Percentiles rank a stretch among this genome's conserved stretches.
phyloP scores from a whole-genome alignment of 106 monocot genomes.

The Acanthochlamys bracteata region DNA sequence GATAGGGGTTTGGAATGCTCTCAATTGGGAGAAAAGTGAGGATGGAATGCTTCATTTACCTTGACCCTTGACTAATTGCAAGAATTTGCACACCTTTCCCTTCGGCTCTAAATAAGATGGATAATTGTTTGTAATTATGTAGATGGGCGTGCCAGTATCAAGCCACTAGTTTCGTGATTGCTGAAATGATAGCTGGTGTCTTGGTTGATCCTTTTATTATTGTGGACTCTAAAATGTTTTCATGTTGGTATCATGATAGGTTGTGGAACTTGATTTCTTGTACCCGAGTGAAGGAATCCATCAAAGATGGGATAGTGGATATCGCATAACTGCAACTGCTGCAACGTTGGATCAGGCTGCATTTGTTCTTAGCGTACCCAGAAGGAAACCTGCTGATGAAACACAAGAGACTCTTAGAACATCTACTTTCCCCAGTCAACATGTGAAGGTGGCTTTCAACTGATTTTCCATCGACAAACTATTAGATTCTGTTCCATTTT shows the following conservation, averaged over 20 bases:
- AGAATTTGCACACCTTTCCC: too few species aligned
- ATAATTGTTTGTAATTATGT: too few species aligned
- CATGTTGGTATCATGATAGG: constrained; percentile 19
- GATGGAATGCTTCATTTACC: too few species aligned
- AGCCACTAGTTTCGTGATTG: too few species aligned
- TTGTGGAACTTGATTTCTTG: constrained; percentile 84
- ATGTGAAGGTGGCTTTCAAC: constrained; percentile 56
- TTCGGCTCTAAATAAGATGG: too few species aligned
- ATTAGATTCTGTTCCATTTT: background rate
- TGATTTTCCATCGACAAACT: background rate
- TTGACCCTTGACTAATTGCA: too few species aligned
- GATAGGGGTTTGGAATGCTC: too few species aligned
- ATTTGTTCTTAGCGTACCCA: constrained; percentile 67
- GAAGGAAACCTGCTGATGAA: constrained; percentile 67
- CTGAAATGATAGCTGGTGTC: too few species aligned
- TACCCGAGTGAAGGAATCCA: constrained; percentile 91
- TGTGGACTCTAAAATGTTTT: background rate
- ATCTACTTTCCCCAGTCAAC: constrained; percentile 72
- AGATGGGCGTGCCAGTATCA: too few species aligned
- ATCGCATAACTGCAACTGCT: constrained; percentile 84
- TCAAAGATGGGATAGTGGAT: constrained; percentile 71
- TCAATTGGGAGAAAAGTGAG: too few species aligned
- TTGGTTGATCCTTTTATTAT: background rate
- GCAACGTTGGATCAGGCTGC: constrained; percentile 88
- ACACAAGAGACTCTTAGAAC: constrained; percentile 87